A percentile compares a stretch with the other conserved stretches of the same genome.
Conservation (phyloP, 2,329 filamentous ascomycete genomes). For the Taxawa tesnikishii region DNA sequence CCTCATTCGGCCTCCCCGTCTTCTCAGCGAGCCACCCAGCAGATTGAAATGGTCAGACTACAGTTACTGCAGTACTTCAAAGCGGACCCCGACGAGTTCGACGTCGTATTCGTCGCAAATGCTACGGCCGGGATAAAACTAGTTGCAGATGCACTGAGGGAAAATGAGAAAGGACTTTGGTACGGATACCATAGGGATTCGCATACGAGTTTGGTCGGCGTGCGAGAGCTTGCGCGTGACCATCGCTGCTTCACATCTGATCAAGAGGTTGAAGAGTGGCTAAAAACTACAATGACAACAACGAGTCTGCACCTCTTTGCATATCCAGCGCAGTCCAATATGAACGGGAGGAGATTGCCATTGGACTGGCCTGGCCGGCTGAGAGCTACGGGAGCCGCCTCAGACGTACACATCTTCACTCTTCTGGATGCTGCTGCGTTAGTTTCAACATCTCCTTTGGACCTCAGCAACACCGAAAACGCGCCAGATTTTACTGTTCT, state of each 20-base stretch:
- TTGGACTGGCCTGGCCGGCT: constrained; percentile 49
- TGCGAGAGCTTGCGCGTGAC: constrained; percentile 54
- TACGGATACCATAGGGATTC: constrained; percentile 75
- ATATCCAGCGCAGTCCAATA: constrained; percentile 85
- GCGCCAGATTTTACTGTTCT: constrained; percentile 78
- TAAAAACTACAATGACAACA: constrained; percentile 23
- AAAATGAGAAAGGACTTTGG: constrained; percentile 54
- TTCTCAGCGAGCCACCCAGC: constrained; percentile 56
- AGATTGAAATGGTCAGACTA: constrained; percentile 64
- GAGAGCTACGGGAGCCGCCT: constrained; percentile 24
- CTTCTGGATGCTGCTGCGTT: constrained; percentile 76
- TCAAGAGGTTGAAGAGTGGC: constrained; percentile 51
- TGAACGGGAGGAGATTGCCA: constrained; percentile 70
- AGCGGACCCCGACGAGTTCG: constrained; percentile 69
- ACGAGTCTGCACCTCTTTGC: constrained; percentile 47
- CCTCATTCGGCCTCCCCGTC: constrained; percentile 78
- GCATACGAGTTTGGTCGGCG: constrained; percentile 79
- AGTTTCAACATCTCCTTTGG: constrained; percentile 63
- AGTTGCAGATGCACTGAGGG: constrained; percentile 65
- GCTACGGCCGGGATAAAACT: constrained; percentile 86
- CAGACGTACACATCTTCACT: constrained; percentile 36
- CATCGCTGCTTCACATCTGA: constrained; percentile 57
- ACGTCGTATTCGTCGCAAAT: constrained; percentile 85
- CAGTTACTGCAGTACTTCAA: constrained; percentile 67
- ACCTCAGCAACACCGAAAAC: constrained; percentile 47